Conservation (phyloP, 2,329 filamentous ascomycete species). For the Colletotrichum cuscutae region DNA sequence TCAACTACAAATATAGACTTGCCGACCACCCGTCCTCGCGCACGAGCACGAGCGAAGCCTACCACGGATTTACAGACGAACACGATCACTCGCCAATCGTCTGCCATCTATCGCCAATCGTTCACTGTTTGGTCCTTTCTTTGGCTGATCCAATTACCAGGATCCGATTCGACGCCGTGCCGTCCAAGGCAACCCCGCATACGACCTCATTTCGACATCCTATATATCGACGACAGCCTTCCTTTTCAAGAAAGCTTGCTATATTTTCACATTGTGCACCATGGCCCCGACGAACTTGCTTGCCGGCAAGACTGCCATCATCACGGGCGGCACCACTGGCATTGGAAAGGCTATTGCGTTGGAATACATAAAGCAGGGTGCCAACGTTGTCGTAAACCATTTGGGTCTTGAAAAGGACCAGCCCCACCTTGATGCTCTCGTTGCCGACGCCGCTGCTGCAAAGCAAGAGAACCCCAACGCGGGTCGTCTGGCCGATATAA, state of each 20-base stretch:
- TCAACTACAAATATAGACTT: slow-evolving; percentile 8
- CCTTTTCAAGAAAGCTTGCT: not conserved
- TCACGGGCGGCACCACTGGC: slow-evolving; percentile 87
- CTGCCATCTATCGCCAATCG: not conserved
- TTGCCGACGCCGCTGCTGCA: slow-evolving; percentile 62
- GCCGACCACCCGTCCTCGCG: not conserved
- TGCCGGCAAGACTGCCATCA: slow-evolving; percentile 80
- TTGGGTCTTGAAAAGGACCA: slow-evolving; percentile 68
- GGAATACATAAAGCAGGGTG: slow-evolving; percentile 81
- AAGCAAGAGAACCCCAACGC: slow-evolving; percentile 54
- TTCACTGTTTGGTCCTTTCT: not conserved
- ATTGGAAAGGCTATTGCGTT: slow-evolving; percentile 89
- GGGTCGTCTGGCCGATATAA: slow-evolving; percentile 72
- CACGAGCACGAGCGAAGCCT: not conserved
- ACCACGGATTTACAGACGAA: not conserved
- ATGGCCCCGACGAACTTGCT: slow-evolving; percentile 68
- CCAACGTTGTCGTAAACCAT: slow-evolving; percentile 84
- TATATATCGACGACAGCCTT: not conserved
- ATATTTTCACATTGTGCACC: not conserved
- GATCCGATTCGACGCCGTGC: not conserved
- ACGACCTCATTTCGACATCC: slow-evolving; percentile 3
- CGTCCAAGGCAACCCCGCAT: slow-evolving; percentile 4
- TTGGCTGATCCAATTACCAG: not conserved
- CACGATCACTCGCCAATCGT: not conserved
- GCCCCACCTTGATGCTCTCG: slow-evolving; percentile 62